Evolutionary conservation across 208 protist species (phyloP), one percentile per base, ranked within the genome.

Genomic region (Crithidia mellificae): DNA sequence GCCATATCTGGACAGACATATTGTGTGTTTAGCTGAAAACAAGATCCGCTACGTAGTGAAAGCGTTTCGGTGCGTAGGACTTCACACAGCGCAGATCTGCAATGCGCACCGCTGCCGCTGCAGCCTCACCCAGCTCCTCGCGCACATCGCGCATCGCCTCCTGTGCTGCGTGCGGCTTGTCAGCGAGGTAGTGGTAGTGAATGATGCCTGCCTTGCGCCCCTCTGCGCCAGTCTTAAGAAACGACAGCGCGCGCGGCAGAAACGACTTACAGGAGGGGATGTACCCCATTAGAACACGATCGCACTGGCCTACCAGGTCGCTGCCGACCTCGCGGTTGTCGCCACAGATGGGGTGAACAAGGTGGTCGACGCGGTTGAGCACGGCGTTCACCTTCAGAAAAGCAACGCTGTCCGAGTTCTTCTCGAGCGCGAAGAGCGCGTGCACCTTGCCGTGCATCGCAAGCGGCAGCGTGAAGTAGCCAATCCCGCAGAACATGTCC

Each of bases 401-500:
- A 15, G 67, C 67, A 19, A 87, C 81, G 54, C 86, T 94, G 52
- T 85, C 80, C 0, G 81, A 72, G 66, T 97, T 97, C 77, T 97
- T 97, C 64, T 97, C 91, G 8, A 97, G 68, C 14, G 90, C 88
- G 66, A 93, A 77, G 34, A 97, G 64, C 12, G 74, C 72, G 11
- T 63, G 55, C 17, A 84, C 75, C 19, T 63, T 63, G 2, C 90
- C 85, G 53, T 92, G 65, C 76, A 92, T 85, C 0, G 91, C 88
- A 15, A 97, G 63, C 0, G 94, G 94, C 19, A 97, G 49, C 17
- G 94, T 85, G 54, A 97, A 97, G 66, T 97, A 97, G 12, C 94
- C 94, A 44, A 97, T 96, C 8, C 94, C 94, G 15, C 82, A 78
- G 70, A 97, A 97, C 94, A 97, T 97, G 59, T 97, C 94, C 5